Evolutionary conservation across 1,284 basidiomycete species (phyloP).

Genomic region (Cryptococcus sp.): DNA sequence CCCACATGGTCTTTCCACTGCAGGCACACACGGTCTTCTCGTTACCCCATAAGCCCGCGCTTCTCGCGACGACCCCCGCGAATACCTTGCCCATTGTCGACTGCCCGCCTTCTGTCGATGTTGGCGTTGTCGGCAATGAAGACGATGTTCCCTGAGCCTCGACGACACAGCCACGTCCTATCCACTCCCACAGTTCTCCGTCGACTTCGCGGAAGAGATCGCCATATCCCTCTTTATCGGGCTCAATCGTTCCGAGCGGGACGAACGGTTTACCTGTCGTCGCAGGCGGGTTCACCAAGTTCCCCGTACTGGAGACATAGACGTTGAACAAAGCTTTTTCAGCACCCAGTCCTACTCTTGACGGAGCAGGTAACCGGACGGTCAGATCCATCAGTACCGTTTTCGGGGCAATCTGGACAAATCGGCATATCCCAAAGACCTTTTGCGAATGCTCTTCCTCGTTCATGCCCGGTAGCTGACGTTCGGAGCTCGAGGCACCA

Average conservation of each 20-base stretch:
- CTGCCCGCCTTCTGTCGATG: constrained; percentile 3
- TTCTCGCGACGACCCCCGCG: constrained; percentile 54
- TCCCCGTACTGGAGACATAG: constrained; percentile 51
- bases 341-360: constrained; percentile 23
- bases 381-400: constrained; percentile 52
- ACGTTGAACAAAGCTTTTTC: constrained; percentile 33
- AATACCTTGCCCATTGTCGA: constrained; percentile 42
- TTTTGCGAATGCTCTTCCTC: constrained; percentile 50
- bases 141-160: constrained; percentile 17
- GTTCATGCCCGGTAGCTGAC: constrained; percentile 40
- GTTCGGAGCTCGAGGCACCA: constrained; percentile 4
- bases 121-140: constrained; percentile 2
- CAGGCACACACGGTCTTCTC: constrained; percentile 56
- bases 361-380: constrained; percentile 43
- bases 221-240: constrained; percentile 53
- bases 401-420: constrained; percentile 52
- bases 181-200: constrained; percentile 53
- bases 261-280: constrained; percentile 46
- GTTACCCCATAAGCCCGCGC: constrained; percentile 54
- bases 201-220: constrained; percentile 54
- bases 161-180: constrained; percentile 53
- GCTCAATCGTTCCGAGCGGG: constrained; percentile 40
- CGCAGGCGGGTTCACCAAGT: constrained; percentile 49
- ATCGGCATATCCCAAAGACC: constrained; percentile 54
- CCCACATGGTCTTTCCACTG: constrained; percentile 54